These are phyloP conservation scores for Fomitiporia mediterranea DNA, from an alignment of 1,284 basidiomycete species.

Conservation along the genomic window DNA sequence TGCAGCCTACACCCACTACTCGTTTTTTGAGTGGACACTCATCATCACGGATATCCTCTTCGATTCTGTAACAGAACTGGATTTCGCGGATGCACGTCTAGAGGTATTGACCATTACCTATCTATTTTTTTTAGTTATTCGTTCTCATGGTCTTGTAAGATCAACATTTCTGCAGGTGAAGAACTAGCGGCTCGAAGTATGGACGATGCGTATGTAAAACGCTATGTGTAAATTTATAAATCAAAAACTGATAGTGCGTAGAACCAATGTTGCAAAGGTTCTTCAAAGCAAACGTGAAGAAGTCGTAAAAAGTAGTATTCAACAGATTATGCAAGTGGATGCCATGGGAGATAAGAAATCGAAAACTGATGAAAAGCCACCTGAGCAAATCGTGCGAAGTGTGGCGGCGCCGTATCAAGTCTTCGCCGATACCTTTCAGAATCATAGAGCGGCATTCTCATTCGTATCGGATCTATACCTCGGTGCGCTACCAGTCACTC, in stretches of 20 bases:
- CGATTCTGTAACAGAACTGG: constrained; percentile 63
- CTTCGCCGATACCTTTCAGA: background rate
- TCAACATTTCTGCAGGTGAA: background rate
- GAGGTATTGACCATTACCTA: constrained; percentile 35
- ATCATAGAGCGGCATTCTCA: constrained; percentile 29
- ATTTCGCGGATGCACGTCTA: constrained; percentile 53
- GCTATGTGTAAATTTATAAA: background rate
- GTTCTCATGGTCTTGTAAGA: background rate
- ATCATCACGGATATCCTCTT: constrained; percentile 77
- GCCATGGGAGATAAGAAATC: background rate
- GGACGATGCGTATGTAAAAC: background rate
- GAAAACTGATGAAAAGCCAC: background rate
- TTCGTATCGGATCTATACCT: constrained; percentile 50
- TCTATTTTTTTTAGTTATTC: background rate
- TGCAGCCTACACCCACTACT: constrained; percentile 79
- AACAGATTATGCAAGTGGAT: background rate
- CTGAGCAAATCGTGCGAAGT: background rate
- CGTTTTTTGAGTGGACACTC: constrained; percentile 85
- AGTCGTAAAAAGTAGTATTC: background rate
- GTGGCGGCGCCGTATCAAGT: background rate
- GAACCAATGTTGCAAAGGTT: background rate
- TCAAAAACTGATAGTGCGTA: background rate
- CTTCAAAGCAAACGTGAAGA: background rate
- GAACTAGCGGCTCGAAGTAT: background rate
- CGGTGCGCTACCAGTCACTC: constrained; percentile 28